Conservation (phyloP, 1,284 basidiomycete genomes). For the Microbotryum lychnidis-dioicae region DNA sequence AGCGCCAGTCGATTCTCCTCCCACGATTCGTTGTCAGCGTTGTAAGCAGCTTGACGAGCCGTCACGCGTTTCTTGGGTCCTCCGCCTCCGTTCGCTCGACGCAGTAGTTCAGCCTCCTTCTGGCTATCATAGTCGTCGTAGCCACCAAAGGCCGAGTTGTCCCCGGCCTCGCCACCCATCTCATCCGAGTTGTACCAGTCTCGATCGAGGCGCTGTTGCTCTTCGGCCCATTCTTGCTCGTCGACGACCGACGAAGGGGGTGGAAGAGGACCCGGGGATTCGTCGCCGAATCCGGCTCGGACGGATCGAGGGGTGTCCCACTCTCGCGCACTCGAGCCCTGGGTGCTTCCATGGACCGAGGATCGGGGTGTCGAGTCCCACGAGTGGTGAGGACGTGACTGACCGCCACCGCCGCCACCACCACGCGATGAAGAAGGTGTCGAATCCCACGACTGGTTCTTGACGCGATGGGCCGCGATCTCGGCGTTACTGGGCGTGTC, state of each 20-base stretch:
- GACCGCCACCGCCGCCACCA: not conserved
- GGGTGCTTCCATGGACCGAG: slow-evolving; percentile 6
- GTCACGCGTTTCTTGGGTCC: slow-evolving; percentile 64
- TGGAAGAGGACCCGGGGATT: slow-evolving; percentile 28
- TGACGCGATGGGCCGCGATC: slow-evolving; percentile 15
- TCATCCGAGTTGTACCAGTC: slow-evolving; percentile 92
- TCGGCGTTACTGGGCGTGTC: slow-evolving; percentile 23
- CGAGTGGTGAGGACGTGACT: slow-evolving; percentile 6
- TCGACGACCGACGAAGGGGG: slow-evolving; percentile 19
- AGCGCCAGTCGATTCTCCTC: slow-evolving; percentile 95
- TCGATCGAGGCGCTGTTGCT: slow-evolving; percentile 75
- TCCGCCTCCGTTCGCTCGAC: slow-evolving; percentile 59
- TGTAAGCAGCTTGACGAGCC: slow-evolving; percentile 88
- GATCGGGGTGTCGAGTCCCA: slow-evolving; percentile 32
- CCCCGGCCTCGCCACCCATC: slow-evolving; percentile 79
- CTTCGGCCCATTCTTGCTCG: slow-evolving; percentile 77
- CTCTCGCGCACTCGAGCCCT: slow-evolving; percentile 34
- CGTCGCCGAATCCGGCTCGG: slow-evolving; percentile 27
- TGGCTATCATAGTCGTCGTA: slow-evolving; percentile 64
- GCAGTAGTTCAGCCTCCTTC: slow-evolving; percentile 69
- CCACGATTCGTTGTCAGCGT: slow-evolving; percentile 96
- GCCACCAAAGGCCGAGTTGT: slow-evolving; percentile 83
- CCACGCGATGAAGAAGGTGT: slow-evolving; percentile 24
- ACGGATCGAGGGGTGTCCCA: slow-evolving; percentile 59
- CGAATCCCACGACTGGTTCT: slow-evolving; percentile 32